A percentile compares a stretch with the other conserved stretches of the same genome.
Conservation (phyloP, 768 basidiomycete species). For the Lactarius vividus region DNA sequence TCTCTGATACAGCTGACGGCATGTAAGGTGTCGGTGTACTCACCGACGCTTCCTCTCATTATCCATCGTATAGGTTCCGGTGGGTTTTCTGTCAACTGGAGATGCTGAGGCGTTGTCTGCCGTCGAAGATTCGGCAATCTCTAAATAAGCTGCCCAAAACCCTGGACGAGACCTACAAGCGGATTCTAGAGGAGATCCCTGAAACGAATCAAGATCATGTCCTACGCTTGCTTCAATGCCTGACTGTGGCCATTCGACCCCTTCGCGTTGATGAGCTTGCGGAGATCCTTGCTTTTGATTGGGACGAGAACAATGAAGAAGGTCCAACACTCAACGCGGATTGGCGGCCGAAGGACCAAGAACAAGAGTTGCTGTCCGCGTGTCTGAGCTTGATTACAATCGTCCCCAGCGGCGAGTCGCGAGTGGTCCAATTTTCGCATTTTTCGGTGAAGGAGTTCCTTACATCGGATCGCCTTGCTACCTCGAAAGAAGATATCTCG, state of each 20-base stretch:
- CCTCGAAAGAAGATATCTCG: neutral
- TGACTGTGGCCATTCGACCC: neutral
- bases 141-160: neutral
- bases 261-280: neutral
- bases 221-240: neutral
- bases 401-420: neutral
- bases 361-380: neutral
- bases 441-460: neutral
- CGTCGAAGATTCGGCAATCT: neutral
- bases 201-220: neutral
- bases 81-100: neutral
- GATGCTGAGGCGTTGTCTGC: neutral
- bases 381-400: neutral
- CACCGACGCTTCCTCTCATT: neutral
- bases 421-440: neutral
- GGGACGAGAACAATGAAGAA: neutral
- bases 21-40: neutral
- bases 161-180: neutral
- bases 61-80: neutral
- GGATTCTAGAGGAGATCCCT: neutral
- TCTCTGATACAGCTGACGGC: neutral
- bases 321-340: neutral
- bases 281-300: neutral
- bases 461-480: neutral
- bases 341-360: neutral